Evolutionary conservation across 2,329 filamentous ascomycete genomes (phyloP), one percentile per base, ranked within the genome.

Genomic region (Fusarium brachygibbosum): DNA sequence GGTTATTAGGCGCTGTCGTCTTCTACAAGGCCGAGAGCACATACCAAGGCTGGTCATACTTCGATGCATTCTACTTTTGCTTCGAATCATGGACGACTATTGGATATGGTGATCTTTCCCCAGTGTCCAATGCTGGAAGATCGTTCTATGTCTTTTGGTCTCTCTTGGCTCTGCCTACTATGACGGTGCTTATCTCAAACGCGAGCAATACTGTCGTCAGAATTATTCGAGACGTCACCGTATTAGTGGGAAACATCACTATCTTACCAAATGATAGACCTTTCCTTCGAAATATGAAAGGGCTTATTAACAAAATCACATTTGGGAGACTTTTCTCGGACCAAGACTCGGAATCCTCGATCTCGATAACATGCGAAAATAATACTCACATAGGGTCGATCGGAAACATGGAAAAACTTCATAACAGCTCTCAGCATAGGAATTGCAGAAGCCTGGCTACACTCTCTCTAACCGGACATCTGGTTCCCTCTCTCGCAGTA

Each of bases 11-110:
- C 12, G 53, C 53, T 19, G 16, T 9, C 2, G 6, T 56, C 25
- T 56, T 56, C 9, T 32, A 56, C 9, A 19, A 19, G 5, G 16
- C 53, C 19, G 53, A 56, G 10, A 6, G 38, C 14, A 9, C 19
- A 14, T 32, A 56, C 19, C 53, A 56, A 32, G 13, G 19, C 13
- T 56, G 53, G 53, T 16, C 53, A 10, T 56, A 56, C 34, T 56
- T 56, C 49, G 53, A 56, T 19, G 53, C 53, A 13, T 11, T 56
- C 6, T 56, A 56, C n/a, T 56, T 56, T n/a, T 56, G 42, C 34
- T 56, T 56, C 25, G 53, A 11, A 23, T 42, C 53, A 6, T 56
- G 42, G 53, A 56, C 53, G 12, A 56, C 53, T n/a, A 40, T 56
- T 6, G 53, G 53, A 25, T 56, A 56, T 5, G 53, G 53, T 2